phyloP scores from a whole-genome alignment of 495 filamentous ascomycete species.

The Aspergillus mulundensis region DNA sequence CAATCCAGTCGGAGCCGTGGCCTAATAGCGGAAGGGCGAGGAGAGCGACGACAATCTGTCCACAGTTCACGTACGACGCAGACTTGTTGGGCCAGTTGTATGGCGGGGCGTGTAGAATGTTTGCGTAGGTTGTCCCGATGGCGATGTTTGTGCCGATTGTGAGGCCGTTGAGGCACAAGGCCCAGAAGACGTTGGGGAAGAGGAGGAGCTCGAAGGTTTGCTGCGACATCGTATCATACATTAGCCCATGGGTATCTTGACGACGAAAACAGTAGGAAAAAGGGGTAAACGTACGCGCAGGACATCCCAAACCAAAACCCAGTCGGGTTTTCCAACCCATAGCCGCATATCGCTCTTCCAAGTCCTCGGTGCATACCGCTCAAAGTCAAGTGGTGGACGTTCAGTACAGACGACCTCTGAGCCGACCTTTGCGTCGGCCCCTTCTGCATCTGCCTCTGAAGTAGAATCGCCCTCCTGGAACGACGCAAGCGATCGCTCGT shows the following conservation, averaged over 20 bases:
- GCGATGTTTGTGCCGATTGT: constrained; percentile 36
- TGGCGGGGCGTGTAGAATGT: constrained; percentile 25
- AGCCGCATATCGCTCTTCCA: constrained; percentile 27
- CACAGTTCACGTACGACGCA: constrained; percentile 32
- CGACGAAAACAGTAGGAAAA: too few species aligned
- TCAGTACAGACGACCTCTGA: constrained; percentile 5
- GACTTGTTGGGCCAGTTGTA: constrained; percentile 32
- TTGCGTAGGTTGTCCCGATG: constrained; percentile 35
- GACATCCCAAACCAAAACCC: constrained; percentile 16
- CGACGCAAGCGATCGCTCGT: constrained; percentile 19
- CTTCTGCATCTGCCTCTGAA: not conserved
- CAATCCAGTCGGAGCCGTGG: constrained; percentile 26
- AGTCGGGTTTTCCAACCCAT: constrained; percentile 27
- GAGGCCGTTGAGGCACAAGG: constrained; percentile 32
- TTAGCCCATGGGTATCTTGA: too few species aligned
- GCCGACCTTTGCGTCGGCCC: not conserved
- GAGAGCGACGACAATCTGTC: constrained; percentile 18
- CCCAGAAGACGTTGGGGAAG: constrained; percentile 42
- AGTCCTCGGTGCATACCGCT: constrained; percentile 18
- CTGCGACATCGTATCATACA: too few species aligned
- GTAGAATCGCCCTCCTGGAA: constrained; percentile 17
- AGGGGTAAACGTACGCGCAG: constrained; percentile 21
- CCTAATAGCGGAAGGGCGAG: not conserved
- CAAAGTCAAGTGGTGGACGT: constrained; percentile 24
- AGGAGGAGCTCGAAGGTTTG: constrained; percentile 25